Evolutionary conservation across 129 eudicot species (phyloP).

Genomic region (Oenanthe sinensis): DNA sequence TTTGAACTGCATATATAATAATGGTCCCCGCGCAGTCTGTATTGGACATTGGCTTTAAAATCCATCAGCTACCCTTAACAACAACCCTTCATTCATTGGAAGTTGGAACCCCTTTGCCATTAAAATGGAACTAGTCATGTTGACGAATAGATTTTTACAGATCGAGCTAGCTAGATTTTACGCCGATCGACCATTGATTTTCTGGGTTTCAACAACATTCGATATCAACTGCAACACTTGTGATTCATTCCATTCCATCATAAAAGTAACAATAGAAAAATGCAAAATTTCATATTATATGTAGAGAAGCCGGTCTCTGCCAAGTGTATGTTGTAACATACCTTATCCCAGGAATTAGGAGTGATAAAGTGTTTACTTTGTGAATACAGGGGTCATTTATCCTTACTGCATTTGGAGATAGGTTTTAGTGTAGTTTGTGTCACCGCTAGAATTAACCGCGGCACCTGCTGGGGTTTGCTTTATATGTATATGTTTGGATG

Average conservation of each 20-base stretch:
- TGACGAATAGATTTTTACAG: background rate
- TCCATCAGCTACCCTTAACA: slow-evolving; percentile 24
- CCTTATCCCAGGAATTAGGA: too few species aligned
- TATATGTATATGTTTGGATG: background rate
- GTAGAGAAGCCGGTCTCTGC: too few species aligned
- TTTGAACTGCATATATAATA: background rate
- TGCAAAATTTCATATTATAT: background rate
- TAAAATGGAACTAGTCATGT: slow-evolving; percentile 20
- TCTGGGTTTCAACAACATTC: background rate
- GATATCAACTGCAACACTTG: slow-evolving; percentile 13
- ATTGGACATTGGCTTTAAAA: slow-evolving; percentile 14
- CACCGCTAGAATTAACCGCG: too few species aligned
- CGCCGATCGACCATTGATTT: slow-evolving; percentile 20
- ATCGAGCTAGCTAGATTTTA: slow-evolving; percentile 1
- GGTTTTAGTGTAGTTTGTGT: too few species aligned
- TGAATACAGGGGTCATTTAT: too few species aligned
- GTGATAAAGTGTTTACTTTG: too few species aligned
- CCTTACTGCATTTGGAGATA: too few species aligned
- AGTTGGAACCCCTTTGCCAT: slow-evolving; percentile 28
- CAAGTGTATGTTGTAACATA: too few species aligned
- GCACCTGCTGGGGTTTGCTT: too few species aligned
- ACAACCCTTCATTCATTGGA: slow-evolving; percentile 31
- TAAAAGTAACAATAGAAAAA: background rate
- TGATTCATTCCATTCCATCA: background rate
- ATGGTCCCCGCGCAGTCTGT: background rate